phyloP scores from a whole-genome alignment of 1,284 basidiomycete species.

The Pseudozyma thailandica region DNA sequence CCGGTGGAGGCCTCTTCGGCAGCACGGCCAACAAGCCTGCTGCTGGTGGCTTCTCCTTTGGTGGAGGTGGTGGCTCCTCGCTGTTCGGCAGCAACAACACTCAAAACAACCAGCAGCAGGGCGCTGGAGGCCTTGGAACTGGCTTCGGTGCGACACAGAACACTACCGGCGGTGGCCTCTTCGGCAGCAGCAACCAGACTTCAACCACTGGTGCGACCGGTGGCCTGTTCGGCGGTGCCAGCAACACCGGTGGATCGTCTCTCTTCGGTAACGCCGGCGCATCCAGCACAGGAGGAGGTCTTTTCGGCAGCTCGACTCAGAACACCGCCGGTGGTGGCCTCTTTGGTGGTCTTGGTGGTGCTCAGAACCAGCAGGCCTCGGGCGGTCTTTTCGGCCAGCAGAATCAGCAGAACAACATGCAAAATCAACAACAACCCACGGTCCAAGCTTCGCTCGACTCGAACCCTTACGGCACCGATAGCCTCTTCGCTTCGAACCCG shows the following conservation, averaged over 20 bases:
- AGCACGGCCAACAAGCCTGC: conserved; percentile 46
- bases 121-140: conserved; percentile 35
- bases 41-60: conserved; percentile 53
- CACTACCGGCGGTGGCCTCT: conserved; percentile 45
- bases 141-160: conserved; percentile 41
- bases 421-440: conserved; percentile 69
- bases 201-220: conserved; percentile 33
- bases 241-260: conserved; percentile 50
- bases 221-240: conserved; percentile 54
- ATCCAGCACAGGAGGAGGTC: conserved; percentile 66
- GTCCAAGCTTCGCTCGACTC: conserved; percentile 75
- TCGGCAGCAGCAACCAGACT: conserved; percentile 62
- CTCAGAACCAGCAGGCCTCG: conserved; percentile 32
- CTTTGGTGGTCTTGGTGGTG: conserved; percentile 55
- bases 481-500: conserved; percentile 69
- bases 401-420: conserved; percentile 41
- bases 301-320: conserved; percentile 71
- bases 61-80: conserved; percentile 60
- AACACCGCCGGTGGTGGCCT: conserved; percentile 43
- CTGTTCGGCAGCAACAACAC: conserved; percentile 52
- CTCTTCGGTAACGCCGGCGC: conserved; percentile 62
- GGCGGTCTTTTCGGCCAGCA: conserved; percentile 45
- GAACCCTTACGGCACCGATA: conserved; percentile 84
- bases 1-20: conserved; percentile 68
- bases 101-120: conserved; percentile 42